These are phyloP conservation scores for Kwoniella bestiolae DNA, from an alignment of 768 basidiomycete genomes.

Conservation along the genomic window DNA sequence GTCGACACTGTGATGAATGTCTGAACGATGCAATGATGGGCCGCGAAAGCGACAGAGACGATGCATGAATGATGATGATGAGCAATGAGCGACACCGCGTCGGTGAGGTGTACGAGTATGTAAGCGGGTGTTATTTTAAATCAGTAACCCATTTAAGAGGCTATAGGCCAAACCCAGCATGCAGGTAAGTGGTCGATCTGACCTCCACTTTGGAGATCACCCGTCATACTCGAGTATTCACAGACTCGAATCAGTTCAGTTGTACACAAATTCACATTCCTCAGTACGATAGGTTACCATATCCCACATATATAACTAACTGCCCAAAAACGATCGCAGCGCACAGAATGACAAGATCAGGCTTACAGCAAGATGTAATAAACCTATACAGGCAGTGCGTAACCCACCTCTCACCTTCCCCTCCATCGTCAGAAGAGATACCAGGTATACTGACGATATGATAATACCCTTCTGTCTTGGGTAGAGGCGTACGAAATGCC, in stretches of 20 bases:
- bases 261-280: too few relatives aligned
- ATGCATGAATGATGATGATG: conserved; percentile 6
- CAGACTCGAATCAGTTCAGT: too few relatives aligned
- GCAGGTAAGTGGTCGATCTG: too few relatives aligned
- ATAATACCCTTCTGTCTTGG: too few relatives aligned
- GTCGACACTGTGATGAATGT: neutral
- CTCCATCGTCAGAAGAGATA: too few relatives aligned
- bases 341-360: conserved; percentile 37
- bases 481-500: conserved; percentile 48
- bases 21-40: neutral
- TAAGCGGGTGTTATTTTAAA: neutral
- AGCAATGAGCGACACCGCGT: conserved; percentile 13
- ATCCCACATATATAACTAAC: too few relatives aligned
- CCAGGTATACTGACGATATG: too few relatives aligned
- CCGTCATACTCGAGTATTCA: neutral
- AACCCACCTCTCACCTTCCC: neutral
- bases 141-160: neutral
- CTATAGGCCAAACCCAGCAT: too few relatives aligned
- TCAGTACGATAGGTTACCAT: too few relatives aligned
- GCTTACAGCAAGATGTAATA: conserved; percentile 55
- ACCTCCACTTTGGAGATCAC: conserved; percentile 15
- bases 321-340: too few relatives aligned
- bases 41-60: conserved; percentile 30
- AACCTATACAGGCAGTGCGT: conserved; percentile 54
- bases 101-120: conserved; percentile 4